phyloP scores from a whole-genome alignment of 164 flowering plant genomes.

The Piper betle region DNA sequence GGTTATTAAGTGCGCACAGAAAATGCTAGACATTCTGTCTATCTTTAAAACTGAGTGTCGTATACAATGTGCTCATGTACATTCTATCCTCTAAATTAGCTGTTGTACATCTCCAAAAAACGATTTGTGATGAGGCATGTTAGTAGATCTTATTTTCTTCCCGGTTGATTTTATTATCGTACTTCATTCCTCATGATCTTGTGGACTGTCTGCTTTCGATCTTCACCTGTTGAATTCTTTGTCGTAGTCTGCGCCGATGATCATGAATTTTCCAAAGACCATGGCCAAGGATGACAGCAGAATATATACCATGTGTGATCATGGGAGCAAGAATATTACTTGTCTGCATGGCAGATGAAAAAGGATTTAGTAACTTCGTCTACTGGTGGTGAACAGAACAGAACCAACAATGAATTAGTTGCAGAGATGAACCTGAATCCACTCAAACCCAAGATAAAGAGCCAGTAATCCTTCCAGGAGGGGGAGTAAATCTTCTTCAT shows the following conservation, averaged over 20 bases:
- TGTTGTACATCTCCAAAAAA: constrained; percentile 5
- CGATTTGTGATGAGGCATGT: background rate
- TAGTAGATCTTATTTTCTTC: background rate
- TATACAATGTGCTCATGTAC: background rate
- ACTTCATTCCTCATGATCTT: background rate
- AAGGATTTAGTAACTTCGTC: background rate
- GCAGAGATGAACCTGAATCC: constrained; percentile 61
- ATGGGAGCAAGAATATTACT: constrained; percentile 78
- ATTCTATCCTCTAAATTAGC: background rate
- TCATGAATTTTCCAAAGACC: constrained; percentile 89
- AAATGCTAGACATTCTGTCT: background rate
- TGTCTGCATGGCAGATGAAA: constrained; percentile 28
- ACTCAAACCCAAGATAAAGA: constrained; percentile 91
- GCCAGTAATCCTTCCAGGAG: constrained; percentile 77
- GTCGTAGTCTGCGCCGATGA: constrained; percentile 59
- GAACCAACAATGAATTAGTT: background rate
- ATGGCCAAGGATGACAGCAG: constrained; percentile 71
- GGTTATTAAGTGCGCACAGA: too few relatives aligned
- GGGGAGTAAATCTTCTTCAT: constrained; percentile 88
- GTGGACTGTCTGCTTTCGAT: constrained; percentile 25
- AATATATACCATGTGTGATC: constrained; percentile 94
- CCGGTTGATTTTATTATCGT: background rate
- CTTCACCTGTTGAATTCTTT: constrained; percentile 58
- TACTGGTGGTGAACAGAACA: background rate
- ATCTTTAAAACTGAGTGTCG: background rate